These are phyloP conservation scores for Xerocomus potaroensis DNA, from an alignment of 768 basidiomycete species.

Conservation along the genomic window DNA sequence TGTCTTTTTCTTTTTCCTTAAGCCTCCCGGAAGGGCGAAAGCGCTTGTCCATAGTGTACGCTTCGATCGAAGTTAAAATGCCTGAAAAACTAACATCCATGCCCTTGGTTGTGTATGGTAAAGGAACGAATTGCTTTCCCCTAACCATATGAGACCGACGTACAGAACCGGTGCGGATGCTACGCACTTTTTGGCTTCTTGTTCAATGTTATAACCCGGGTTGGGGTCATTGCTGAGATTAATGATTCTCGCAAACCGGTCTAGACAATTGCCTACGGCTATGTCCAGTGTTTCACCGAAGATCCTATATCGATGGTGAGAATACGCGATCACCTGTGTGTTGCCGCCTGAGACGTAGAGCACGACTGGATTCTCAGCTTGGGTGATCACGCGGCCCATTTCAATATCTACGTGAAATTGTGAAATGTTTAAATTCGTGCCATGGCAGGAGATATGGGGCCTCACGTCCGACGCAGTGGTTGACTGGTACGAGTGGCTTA, in stretches of 20 bases:
- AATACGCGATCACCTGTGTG: slow-evolving; percentile 99
- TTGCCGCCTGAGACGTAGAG: slow-evolving; percentile 99
- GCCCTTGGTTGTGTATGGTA: slow-evolving; percentile 96
- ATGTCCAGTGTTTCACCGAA: slow-evolving; percentile 99
- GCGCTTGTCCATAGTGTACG: slow-evolving; percentile 83
- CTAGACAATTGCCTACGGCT: slow-evolving; percentile 98
- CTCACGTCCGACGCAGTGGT: slow-evolving; percentile 97
- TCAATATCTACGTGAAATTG: slow-evolving; percentile 84
- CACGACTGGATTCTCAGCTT: slow-evolving; percentile 91
- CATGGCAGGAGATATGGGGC: not conserved
- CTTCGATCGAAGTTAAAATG: slow-evolving; percentile 82
- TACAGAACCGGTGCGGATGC: not conserved
- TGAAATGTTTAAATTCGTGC: not conserved
- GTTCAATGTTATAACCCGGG: slow-evolving; percentile 97
- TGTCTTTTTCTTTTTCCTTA: slow-evolving; percentile 47
- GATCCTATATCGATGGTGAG: slow-evolving; percentile 93
- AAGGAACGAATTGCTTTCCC: slow-evolving; percentile 73
- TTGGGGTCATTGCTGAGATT: slow-evolving; percentile 92
- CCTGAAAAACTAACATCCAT: slow-evolving; percentile 99
- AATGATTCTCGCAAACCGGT: slow-evolving; percentile 94
- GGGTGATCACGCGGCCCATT: slow-evolving; percentile 95
- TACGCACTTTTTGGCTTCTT: slow-evolving; percentile 81
- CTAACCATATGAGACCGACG: slow-evolving; percentile 36
- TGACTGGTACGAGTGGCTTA: slow-evolving; percentile 96
- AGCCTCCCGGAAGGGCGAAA: slow-evolving; percentile 50